Base-by-base conservation (phyloP, 768 basidiomycete species). In the Amanita rubescens region DNA sequence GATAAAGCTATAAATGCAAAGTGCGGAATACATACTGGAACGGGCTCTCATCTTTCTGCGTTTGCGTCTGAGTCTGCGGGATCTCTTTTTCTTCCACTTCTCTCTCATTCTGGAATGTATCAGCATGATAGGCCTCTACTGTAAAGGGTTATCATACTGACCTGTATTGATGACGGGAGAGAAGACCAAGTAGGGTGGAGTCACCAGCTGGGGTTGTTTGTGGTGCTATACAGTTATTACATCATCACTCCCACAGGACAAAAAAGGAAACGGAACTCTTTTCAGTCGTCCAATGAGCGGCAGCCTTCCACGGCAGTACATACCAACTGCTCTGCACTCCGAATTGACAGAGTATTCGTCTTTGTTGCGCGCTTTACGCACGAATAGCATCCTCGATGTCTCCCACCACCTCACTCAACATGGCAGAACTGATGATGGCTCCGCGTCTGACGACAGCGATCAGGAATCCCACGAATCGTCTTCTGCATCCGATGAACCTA, bases 31-130 rank as follows among this genome's bases (percentile, higher is more conserved):
- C 90, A 60, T 62, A 92, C 90, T 92, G 79, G 90, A 92, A 73
- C 90, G 90, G 58, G 90, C 90, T 70, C 90, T 83, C 90, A 92
- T 92, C 81, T 93, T 93, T 87, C 90, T 85, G 79, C 90, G 87
- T 67, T 93, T 93, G 73, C 90, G 87, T 68, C 90, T 80, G 76
- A 93, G 90, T 68, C 90, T 88, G 70, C 90, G 84, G 59, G 90
- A 90, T 69, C 90, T 81, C 80, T 93, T 93, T 76, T 93, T 93
- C 84, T 91, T 91, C 90, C 90, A 92, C 85, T 92, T 92, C 73
- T 91, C 90, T 88, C 90, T 90, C 90, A 91, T 92, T 59, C 81
- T 86, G 61, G 51, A 38, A 43, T 35, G 46, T 12, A 43, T 42
- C 8, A 51, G 46, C 2, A 43, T 47, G 19, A 6, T 32, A 15